phyloP scores from a whole-genome alignment of 2,329 filamentous ascomycete species.

The Alternaria sp. region DNA sequence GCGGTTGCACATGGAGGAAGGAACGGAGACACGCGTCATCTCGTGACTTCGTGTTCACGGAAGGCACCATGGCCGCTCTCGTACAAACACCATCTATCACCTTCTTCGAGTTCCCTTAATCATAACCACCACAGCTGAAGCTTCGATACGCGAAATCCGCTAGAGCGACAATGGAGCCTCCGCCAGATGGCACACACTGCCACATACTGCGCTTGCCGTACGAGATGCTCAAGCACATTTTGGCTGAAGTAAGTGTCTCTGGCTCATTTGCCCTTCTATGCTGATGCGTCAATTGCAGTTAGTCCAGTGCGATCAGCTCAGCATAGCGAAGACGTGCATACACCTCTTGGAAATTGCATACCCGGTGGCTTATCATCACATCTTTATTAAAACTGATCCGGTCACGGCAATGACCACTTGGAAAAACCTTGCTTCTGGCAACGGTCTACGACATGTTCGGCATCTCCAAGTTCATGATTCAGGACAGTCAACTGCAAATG shows the following conservation, averaged over 20 bases:
- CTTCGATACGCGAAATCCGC: neutral
- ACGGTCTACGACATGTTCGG: constrained; percentile 1
- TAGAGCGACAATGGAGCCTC: neutral
- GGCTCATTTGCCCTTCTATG: neutral
- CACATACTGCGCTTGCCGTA: constrained; percentile 9
- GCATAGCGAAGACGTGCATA: constrained; percentile 7
- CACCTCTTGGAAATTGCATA: constrained; percentile 3
- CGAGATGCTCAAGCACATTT: constrained; percentile 8
- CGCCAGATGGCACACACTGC: neutral
- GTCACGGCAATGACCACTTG: neutral
- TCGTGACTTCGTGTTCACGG: constrained; percentile 13
- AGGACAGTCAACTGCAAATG: neutral
- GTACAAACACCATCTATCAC: neutral
- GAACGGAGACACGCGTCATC: constrained; percentile 4
- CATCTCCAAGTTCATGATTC: constrained; percentile 2
- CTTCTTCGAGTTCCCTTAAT: neutral
- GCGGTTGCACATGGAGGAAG: neutral
- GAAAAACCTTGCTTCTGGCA: constrained; percentile 4
- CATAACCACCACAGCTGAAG: neutral
- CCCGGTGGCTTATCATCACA: constrained; percentile 1
- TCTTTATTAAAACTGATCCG: neutral
- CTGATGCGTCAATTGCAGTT: neutral
- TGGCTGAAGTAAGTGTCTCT: neutral
- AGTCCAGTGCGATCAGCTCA: constrained; percentile 1
- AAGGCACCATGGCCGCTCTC: constrained; percentile 4